Evolutionary conservation across 2,329 filamentous ascomycete species (phyloP), one percentile per base, ranked within the genome.

Genomic region (Dothideomycetes sp.): DNA sequence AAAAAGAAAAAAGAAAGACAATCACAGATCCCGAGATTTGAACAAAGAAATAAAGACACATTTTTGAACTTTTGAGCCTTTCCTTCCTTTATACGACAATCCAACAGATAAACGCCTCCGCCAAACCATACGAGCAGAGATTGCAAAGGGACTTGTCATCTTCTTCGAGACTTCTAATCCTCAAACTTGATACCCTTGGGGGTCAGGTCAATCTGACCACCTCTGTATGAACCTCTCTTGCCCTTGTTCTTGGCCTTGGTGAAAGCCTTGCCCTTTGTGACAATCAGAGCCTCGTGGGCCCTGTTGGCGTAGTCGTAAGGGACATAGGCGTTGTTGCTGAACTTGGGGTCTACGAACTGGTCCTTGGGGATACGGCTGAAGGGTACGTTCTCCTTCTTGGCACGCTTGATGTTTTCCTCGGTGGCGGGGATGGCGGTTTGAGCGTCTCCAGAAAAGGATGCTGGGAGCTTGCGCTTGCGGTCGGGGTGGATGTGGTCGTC

Each of bases 171-270:
- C n/a, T n/a, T 41, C 45, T 51, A 94, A 55, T 94, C 84, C 2
- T 95, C 87, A 63, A 98, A 98, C 68, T 94, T 95, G 68, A 94
- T 83, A 44, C 84, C 82, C 64, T 89, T 88, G 49, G 82, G 82
- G 11, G 73, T 65, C 39, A 89, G 83, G 59, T 98, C 88, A 54
- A 98, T 94, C 38, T 74, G 64, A 5, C 91, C 91, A 31, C 91
- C 91, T 33, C 83, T 79, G 71, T 94, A 98, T 50, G 82, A 85
- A 36, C 91, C 91, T 53, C 79, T 74, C 38, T 33, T 45, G 22
- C 47, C 33, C 60, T 98, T 98, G 68, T 98, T 98, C 79, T 98
- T 98, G 70, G 96, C 91, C 71, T 98, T 98, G 45, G 89, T 96
- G 66, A 98, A 98, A 4, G 86, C 87, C 68, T 95, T 96, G 55